These are phyloP conservation scores for Cutaneotrichosporon sp. DNA, from an alignment of 1,284 basidiomycete genomes.

Conservation along the genomic window DNA sequence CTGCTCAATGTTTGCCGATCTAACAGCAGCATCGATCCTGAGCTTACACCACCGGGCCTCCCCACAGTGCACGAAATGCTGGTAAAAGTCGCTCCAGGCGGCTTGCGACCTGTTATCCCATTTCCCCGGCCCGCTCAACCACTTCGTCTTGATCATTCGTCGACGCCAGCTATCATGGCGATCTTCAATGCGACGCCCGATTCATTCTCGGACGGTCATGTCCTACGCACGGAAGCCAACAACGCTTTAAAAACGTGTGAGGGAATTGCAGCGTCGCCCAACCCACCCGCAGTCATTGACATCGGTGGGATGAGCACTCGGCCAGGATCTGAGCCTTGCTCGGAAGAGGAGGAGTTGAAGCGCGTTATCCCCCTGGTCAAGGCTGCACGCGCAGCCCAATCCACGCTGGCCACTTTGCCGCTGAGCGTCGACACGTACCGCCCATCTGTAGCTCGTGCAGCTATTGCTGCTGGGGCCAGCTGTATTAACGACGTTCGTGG, in stretches of 20 bases:
- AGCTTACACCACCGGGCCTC: constrained; percentile 60
- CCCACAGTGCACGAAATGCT: constrained; percentile 54
- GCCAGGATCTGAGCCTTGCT: constrained; percentile 64
- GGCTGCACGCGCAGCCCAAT: constrained; percentile 35
- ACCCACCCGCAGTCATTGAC: constrained; percentile 67
- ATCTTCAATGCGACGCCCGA: constrained; percentile 94
- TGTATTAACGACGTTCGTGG: constrained; percentile 94
- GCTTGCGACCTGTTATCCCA: constrained; percentile 52
- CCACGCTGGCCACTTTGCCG: constrained; percentile 47
- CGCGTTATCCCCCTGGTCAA: constrained; percentile 69
- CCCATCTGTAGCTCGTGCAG: constrained; percentile 68
- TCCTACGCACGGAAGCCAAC: constrained; percentile 23
- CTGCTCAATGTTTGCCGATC: constrained; percentile 51
- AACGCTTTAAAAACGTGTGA: constrained; percentile 29
- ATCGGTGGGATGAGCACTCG: constrained; percentile 92
- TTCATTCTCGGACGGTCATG: constrained; percentile 88
- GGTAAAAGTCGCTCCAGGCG: constrained; percentile 56
- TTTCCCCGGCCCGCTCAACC: constrained; percentile 52
- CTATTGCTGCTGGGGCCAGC: constrained; percentile 77
- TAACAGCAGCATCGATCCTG: constrained; percentile 49
- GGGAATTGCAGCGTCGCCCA: constrained; percentile 16
- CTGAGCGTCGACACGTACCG: constrained; percentile 94
- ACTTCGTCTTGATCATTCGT: constrained; percentile 45
- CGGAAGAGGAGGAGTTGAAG: constrained; percentile 64
- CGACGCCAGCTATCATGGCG: constrained; percentile 74